Conservation (phyloP, 2,329 filamentous ascomycete genomes). For the Ophiostoma populinum region DNA sequence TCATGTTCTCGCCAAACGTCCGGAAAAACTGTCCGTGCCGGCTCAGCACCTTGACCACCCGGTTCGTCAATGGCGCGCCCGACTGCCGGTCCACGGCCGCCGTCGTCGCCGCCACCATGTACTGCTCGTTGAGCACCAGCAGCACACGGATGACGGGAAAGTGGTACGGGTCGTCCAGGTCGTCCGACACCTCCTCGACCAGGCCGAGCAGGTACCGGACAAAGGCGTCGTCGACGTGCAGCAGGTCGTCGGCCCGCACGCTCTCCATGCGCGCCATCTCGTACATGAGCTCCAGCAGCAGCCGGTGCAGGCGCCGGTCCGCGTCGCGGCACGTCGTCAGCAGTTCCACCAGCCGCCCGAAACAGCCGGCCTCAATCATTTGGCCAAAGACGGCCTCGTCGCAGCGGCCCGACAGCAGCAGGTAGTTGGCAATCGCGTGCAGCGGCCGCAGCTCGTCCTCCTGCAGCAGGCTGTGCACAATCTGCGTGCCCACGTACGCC, state of each 20-base stretch:
- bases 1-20: conserved; percentile 95
- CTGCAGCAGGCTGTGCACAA: conserved; percentile 78
- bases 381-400: conserved; percentile 66
- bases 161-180: conserved; percentile 83
- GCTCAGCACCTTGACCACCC: conserved; percentile 81
- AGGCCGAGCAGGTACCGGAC: conserved; percentile 69
- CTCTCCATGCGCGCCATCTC: conserved; percentile 91
- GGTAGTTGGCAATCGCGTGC: conserved; percentile 65
- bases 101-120: conserved; percentile 63
- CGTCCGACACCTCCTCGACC: conserved; percentile 74
- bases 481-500: conserved; percentile 81
- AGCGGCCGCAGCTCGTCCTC: conserved; percentile 73
- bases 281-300: conserved; percentile 78
- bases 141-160: conserved; percentile 87
- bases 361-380: conserved; percentile 77
- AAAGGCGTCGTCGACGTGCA: conserved; percentile 65
- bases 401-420: conserved; percentile 70
- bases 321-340: conserved; percentile 48
- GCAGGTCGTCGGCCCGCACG: conserved; percentile 57
- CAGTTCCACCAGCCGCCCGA: conserved; percentile 67
- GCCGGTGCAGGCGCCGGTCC: conserved; percentile 56
- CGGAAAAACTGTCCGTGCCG: conserved; percentile 66
- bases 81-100: conserved; percentile 21
- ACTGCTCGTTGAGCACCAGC: conserved; percentile 95
- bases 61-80: conserved; percentile 56